Evolutionary conservation across 208 protist genomes (phyloP).

Genomic region (Crithidia fasciculata): DNA sequence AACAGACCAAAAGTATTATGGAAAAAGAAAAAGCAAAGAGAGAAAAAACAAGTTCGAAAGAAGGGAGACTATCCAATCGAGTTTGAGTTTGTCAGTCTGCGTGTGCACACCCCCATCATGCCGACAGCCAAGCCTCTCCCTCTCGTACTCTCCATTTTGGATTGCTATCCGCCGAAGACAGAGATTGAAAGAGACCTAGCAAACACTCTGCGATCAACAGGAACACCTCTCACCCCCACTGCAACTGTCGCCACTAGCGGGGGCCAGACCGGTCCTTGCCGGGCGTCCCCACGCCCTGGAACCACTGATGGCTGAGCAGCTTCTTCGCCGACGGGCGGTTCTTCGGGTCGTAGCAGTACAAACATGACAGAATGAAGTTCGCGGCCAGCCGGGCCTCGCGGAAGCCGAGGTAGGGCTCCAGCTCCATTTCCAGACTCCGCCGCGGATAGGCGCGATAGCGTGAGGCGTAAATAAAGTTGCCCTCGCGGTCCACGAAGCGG

Average conservation of each 20-base stretch:
- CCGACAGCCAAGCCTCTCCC: too few species aligned
- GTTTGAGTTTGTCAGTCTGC: not conserved
- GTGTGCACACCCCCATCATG: not conserved
- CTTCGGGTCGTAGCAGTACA: constrained; percentile 67
- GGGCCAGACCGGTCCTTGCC: constrained; percentile 6
- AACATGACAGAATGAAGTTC: constrained; percentile 69
- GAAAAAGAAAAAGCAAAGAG: constrained; percentile 8
- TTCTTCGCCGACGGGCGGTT: constrained; percentile 57
- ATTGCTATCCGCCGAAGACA: too few species aligned
- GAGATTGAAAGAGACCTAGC: not conserved
- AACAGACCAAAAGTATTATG: too few species aligned
- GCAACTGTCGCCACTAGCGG: constrained; percentile 7
- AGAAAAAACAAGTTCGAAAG: constrained; percentile 4
- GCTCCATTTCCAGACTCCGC: constrained; percentile 56
- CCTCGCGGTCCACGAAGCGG: constrained; percentile 62
- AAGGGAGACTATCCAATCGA: not conserved
- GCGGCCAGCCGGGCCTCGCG: constrained; percentile 38
- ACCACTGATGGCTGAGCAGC: constrained; percentile 64
- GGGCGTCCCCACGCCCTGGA: constrained; percentile 29
- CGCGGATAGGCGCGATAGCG: constrained; percentile 50
- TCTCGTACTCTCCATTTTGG: too few species aligned
- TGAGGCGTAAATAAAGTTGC: constrained; percentile 62
- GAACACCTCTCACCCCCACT: not conserved
- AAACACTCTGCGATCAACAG: not conserved
- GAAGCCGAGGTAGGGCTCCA: constrained; percentile 49